These are phyloP conservation scores for Schizothecium vesticola DNA, from an alignment of 495 filamentous ascomycete genomes.

Conservation along the genomic window DNA sequence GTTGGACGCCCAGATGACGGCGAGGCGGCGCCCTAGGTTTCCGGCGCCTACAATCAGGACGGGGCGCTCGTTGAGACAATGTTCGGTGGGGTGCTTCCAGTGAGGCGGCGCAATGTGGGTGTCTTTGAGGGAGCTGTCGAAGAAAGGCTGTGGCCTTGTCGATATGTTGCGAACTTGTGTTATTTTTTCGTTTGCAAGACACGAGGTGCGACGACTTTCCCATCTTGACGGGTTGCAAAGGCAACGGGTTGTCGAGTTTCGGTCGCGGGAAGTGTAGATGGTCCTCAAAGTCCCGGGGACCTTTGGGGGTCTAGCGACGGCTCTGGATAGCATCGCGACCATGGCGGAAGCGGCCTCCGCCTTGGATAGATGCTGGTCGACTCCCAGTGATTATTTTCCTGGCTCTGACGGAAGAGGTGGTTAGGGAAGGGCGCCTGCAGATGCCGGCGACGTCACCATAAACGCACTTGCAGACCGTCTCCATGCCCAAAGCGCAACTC, in stretches of 20 bases:
- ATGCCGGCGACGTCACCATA: not conserved
- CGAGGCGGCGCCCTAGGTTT: constrained; percentile 32
- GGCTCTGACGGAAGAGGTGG: not conserved
- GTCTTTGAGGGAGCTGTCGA: not conserved
- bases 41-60: constrained; percentile 37
- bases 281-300: not conserved
- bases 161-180: not conserved
- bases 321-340: not conserved
- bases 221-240: not conserved
- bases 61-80: constrained; percentile 28
- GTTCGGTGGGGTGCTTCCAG: constrained; percentile 25
- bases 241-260: not conserved
- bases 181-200: not conserved
- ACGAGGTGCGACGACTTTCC: not conserved
- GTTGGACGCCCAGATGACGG: constrained; percentile 35
- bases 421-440: not conserved
- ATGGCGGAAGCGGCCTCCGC: not conserved
- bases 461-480: not conserved
- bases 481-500: not conserved
- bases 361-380: not conserved
- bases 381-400: not conserved
- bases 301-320: not conserved
- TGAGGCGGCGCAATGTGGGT: not conserved
- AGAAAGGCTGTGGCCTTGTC: not conserved
- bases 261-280: not conserved